Evolutionary conservation across 495 filamentous ascomycete genomes (phyloP).

Genomic region (Xylaria scruposa): DNA sequence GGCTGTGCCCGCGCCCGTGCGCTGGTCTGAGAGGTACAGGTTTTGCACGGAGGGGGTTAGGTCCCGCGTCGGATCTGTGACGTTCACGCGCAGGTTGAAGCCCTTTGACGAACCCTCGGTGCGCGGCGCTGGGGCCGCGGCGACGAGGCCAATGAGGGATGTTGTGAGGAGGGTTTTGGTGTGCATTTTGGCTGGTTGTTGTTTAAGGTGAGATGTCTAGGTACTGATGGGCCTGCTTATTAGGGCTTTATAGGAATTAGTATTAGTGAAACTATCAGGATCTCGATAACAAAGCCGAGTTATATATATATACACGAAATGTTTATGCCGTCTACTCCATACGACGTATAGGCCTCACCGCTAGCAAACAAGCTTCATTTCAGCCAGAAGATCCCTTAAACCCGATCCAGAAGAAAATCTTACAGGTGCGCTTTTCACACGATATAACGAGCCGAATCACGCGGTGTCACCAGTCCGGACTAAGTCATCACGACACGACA

Average conservation of each 20-base stretch:
- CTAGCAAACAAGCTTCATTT: not conserved
- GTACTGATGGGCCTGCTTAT: not conserved
- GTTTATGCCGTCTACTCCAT: not conserved
- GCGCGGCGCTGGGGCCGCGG: not conserved
- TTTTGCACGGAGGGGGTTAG: not conserved
- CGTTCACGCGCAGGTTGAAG: slow-evolving; percentile 5
- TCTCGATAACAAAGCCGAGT: not conserved
- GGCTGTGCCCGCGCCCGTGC: not conserved
- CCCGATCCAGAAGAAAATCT: not conserved
- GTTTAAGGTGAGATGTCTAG: not conserved
- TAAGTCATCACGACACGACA: not conserved
- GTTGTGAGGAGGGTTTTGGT: not conserved
- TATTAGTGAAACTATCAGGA: not conserved
- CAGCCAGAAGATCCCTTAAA: not conserved
- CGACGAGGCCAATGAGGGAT: not conserved
- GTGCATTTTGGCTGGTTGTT: not conserved
- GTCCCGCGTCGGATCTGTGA: not conserved
- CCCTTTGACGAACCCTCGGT: not conserved
- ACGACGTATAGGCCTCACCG: not conserved
- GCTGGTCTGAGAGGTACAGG: not conserved
- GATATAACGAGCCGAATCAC: not conserved
- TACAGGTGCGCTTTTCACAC: not conserved
- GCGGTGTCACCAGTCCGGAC: not conserved
- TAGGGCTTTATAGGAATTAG: not conserved
- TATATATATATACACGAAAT: not conserved